Percentiles rank a stretch among this genome's conserved stretches.
Evolutionary conservation across 495 filamentous ascomycete species (phyloP).

Genomic region (Aspergillus funiculosus): DNA sequence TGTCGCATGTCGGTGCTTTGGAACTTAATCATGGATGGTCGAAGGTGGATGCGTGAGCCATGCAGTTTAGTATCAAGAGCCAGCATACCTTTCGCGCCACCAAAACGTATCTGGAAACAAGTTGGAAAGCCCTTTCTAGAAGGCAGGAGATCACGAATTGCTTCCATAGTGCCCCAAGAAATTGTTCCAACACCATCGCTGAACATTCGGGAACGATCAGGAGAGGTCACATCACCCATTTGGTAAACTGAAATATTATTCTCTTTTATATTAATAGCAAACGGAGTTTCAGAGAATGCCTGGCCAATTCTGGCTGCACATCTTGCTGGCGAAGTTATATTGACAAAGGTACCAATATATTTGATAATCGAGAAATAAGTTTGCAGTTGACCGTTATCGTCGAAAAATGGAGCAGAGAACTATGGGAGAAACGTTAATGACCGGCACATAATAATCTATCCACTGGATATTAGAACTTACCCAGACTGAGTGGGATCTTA

Average conservation of each 20-base stretch:
- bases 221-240: conserved; percentile 39
- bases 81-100: conserved; percentile 63
- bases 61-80: conserved; percentile 54
- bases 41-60: conserved; percentile 51
- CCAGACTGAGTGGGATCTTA: conserved; percentile 61
- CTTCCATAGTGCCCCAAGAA: conserved; percentile 49
- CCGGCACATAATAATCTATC: neutral
- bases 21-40: conserved; percentile 79
- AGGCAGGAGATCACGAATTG: conserved; percentile 18
- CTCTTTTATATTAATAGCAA: conserved; percentile 32
- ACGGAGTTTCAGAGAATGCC: conserved; percentile 69
- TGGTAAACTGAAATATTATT: conserved; percentile 8
- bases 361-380: conserved; percentile 51
- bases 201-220: conserved; percentile 49
- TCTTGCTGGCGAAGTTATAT: conserved; percentile 61
- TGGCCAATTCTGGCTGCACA: conserved; percentile 81
- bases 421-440: conserved; percentile 3
- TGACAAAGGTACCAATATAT: conserved; percentile 58
- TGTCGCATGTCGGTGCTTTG: conserved; percentile 42
- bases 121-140: conserved; percentile 36
- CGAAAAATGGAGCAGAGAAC: conserved; percentile 63
- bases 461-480: conserved; percentile 7
- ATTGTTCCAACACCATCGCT: conserved; percentile 76
- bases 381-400: conserved; percentile 32
- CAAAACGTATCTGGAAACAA: conserved; percentile 61